These are phyloP conservation scores for Entomortierella chlamydospora DNA, from an alignment of 192 early-diverging fungal species.

Conservation along the genomic window DNA sequence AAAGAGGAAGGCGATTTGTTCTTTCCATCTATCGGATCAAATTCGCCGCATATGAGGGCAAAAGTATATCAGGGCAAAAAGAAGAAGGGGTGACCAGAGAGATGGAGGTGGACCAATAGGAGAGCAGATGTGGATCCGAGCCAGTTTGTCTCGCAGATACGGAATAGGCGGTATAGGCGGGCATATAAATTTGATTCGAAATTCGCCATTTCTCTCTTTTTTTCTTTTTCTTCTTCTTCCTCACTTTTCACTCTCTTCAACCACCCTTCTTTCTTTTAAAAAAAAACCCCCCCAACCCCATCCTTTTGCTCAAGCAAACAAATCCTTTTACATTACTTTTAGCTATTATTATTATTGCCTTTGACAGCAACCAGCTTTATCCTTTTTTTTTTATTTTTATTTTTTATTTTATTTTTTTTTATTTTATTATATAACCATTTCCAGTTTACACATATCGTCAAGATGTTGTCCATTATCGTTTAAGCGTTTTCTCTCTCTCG, in stretches of 20 bases:
- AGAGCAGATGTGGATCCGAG: slow-evolving; percentile 14
- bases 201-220: not conserved
- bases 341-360: slow-evolving; percentile 2
- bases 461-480: slow-evolving; percentile 58
- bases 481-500: slow-evolving; percentile 43
- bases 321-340: not conserved
- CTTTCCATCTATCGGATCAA: too few species aligned
- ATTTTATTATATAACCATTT: slow-evolving; percentile 21
- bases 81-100: not conserved
- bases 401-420: slow-evolving; percentile 23
- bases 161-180: not conserved
- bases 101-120: slow-evolving; percentile 29
- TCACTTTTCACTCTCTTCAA: slow-evolving; percentile 35
- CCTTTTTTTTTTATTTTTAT: not conserved
- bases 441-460: slow-evolving; percentile 22
- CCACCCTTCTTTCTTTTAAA: not conserved
- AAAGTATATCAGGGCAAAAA: too few species aligned
- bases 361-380: too few species aligned
- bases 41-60: too few species aligned
- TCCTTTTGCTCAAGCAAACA: not conserved
- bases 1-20: too few species aligned
- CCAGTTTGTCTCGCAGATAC: slow-evolving; percentile 7
- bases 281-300: slow-evolving; percentile 1
- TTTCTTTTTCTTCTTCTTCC: slow-evolving; percentile 16
- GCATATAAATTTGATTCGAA: not conserved